Base-by-base conservation (phyloP, 2,329 filamentous ascomycete genomes). In the Botrytis sinoallii region DNA sequence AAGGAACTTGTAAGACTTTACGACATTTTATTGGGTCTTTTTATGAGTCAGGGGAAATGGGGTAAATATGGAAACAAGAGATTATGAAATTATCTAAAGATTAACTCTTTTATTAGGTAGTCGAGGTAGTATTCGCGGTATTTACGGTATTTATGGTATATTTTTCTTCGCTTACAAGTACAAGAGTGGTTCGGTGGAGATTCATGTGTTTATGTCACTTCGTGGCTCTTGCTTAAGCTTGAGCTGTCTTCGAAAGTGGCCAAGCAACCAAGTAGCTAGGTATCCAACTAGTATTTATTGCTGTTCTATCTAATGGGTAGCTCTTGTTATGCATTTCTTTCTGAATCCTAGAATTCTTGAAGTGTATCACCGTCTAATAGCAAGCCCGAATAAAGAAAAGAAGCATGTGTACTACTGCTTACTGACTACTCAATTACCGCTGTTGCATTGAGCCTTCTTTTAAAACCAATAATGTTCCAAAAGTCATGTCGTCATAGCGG, bases 401-500 rank as follows among this genome's bases (percentile, higher is more conserved):
- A 10, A 12, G 9, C 22, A 20, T 10, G 61, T 29, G n/a, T 6
- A 42, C 48, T 1, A n/a, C 12, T 44, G 42, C 42, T n/a, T 55
- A 7, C 48, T 55, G 14, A 22, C 22, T 7, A 38, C 64, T n/a
- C 32, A 18, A 35, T 14, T 35, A 48, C 3, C 14, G 7, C 29
- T 42, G 42, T 32, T 48, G 44, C 44, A 9, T 38, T n/a, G 64
- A n/a, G 12, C 29, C 46, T 48, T 12, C 44, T 52, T 38, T 7
- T 4, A 52, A 48, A 66, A 6, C 64, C 22, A 66, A n/a, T 2
- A 66, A n/a, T 66, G 32, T 66, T 66, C 6, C 44, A 40, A 52
- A n/a, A 67, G 64, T 67, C 64, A 38, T 67, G 64, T 67, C 64
- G 64, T 67, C 64, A 67, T 67, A 52, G 64, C 44, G 22, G 32